phyloP scores from a whole-genome alignment of 495 filamentous ascomycete genomes.

The Podospora didyma region DNA sequence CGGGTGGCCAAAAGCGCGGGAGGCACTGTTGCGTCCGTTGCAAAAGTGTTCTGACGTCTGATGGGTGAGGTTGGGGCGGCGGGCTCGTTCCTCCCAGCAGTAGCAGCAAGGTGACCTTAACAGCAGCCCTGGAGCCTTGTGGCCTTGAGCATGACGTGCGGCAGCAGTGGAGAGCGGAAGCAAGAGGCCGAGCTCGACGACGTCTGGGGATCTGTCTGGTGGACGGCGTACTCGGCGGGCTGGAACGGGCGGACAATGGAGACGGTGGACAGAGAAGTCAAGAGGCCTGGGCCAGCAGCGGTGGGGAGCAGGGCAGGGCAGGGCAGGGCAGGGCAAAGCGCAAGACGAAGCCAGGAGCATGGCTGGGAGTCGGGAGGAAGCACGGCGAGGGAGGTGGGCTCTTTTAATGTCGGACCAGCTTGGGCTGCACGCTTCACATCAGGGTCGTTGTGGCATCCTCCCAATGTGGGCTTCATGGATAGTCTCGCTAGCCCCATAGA shows the following conservation, averaged over 20 bases:
- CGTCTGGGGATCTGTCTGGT: no score
- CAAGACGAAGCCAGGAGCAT: conserved; percentile 16
- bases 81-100: conserved; percentile 10
- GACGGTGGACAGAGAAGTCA: background rate
- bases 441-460: conserved; percentile 15
- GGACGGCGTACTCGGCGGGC: background rate
- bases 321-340: background rate
- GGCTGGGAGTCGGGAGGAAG: conserved; percentile 20
- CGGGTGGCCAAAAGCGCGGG: background rate
- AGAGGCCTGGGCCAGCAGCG: background rate
- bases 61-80: background rate
- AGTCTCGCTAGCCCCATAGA: conserved; percentile 17
- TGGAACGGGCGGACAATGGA: background rate
- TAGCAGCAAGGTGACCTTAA: conserved; percentile 6
- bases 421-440: conserved; percentile 15
- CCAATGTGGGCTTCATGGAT: conserved; percentile 6
- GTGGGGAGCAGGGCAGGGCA: background rate
- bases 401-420: conserved; percentile 27
- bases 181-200: no score
- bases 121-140: conserved; percentile 10
- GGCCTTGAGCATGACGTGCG: conserved; percentile 20
- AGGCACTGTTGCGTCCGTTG: no score
- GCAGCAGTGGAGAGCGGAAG: background rate
- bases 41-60: no score
- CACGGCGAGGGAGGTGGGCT: conserved; percentile 24